Conservation (phyloP, 1,284 basidiomycete species). For the Cryptococcus sp. region DNA sequence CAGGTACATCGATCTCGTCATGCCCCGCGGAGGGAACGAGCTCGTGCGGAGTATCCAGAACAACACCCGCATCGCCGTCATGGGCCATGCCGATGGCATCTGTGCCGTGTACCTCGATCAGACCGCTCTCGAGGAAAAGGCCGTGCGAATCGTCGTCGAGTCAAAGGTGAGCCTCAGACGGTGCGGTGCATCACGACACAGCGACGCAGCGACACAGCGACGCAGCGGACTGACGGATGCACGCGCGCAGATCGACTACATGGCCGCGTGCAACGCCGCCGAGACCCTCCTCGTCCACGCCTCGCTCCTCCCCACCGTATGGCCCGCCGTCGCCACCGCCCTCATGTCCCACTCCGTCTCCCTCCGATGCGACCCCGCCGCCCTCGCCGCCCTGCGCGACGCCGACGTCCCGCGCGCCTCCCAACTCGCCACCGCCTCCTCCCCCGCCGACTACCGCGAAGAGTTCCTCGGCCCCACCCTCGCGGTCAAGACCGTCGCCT, state of each 20-base stretch:
- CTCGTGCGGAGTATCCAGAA: constrained; percentile 88
- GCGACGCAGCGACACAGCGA: neutral
- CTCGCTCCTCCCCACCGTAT: constrained; percentile 64
- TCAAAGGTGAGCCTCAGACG: constrained; percentile 81
- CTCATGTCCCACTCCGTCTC: constrained; percentile 69
- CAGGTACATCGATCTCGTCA: constrained; percentile 92
- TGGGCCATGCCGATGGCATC: constrained; percentile 97
- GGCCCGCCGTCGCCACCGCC: constrained; percentile 72
- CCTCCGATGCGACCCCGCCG: constrained; percentile 70
- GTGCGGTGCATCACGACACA: too few relatives aligned
- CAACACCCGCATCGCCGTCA: constrained; percentile 88
- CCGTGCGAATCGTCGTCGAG: constrained; percentile 77
- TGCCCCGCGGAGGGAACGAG: constrained; percentile 89
- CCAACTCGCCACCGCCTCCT: constrained; percentile 57
- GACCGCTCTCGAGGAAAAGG: constrained; percentile 71
- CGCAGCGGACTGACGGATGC: too few relatives aligned
- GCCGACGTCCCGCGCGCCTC: constrained; percentile 45
- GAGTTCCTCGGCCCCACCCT: constrained; percentile 84
- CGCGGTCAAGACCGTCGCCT: constrained; percentile 71
- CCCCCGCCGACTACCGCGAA: constrained; percentile 67
- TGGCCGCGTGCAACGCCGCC: constrained; percentile 90
- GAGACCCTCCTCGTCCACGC: constrained; percentile 88
- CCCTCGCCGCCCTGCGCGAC: constrained; percentile 55
- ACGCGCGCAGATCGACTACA: constrained; percentile 79
- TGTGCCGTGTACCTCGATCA: constrained; percentile 88